Evolutionary conservation across 106 monocot genomes (phyloP), one percentile per base, ranked within the genome.

Genomic region (Dioscorea zingiberensis): DNA sequence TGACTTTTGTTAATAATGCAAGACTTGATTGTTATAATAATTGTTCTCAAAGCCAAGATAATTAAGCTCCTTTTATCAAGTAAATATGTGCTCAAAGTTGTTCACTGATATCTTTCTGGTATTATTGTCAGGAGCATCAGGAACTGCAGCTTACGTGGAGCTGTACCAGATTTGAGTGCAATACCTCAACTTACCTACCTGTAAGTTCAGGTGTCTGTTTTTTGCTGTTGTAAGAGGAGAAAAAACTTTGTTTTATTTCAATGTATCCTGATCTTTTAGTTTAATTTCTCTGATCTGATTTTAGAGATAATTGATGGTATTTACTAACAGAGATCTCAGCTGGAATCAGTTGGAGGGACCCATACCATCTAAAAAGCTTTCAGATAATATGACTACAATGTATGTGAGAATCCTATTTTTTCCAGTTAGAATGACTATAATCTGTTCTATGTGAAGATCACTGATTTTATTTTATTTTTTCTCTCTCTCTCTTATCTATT

Each of bases 91-190:
- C 38, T 38, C 4, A 6, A 38, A 38, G 38, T 38, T 38, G 38
- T 38, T 38, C 4, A 6, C 6, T 38, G 1, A 2, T 38, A 38
- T 0, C 4, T 44, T 67, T 66, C 27, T 54, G 26, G 30, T 23
- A 38, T 38, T 38, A 10, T 71, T 54, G 26, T 0, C 81, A 93
- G 92, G 82, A 88, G 92, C 79, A 79, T 93, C 44, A 82, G 87
- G 48, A 87, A 93, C 61, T 93, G 92, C 77, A 82, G 82, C 51
- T 82, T 93, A 81, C 65, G 77, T 79, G 92, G 92, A 64, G 25
- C 12, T 74, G 55, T 93, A 62, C 92, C 92, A 69, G 77, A 93
- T 74, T 62, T 93, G 59, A 93, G 82, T 71, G 27, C 21, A 22
- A 65, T 84, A 59, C 77, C 92, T 69, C 60, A 72, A 15, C 77